These are phyloP conservation scores for Puccinellia tenuiflora DNA, from an alignment of 176 grass and related monocot species.

Conservation along the genomic window DNA sequence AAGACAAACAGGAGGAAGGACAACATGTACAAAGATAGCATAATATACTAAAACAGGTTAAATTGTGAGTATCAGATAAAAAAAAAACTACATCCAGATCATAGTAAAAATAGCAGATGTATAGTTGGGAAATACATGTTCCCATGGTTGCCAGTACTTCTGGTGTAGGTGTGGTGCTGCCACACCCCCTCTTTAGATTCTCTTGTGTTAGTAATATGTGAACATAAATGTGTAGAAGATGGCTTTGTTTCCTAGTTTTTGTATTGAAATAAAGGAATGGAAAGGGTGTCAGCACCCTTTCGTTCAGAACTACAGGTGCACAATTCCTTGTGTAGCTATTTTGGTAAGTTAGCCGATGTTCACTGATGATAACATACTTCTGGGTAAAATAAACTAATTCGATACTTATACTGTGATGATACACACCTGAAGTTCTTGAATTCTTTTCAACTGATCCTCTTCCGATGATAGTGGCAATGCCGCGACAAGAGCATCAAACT, in stretches of 20 bases:
- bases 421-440: constrained; percentile 73
- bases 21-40: background rate
- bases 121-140: background rate
- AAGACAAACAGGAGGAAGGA: background rate
- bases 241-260: background rate
- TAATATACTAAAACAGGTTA: background rate
- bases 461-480: constrained; percentile 78
- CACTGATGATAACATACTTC: background rate
- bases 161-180: background rate
- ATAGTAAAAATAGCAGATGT: background rate
- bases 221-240: background rate
- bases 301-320: background rate
- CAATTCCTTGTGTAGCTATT: background rate
- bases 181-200: background rate
- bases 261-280: background rate
- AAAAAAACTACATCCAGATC: background rate
- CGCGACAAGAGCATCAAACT: constrained; percentile 86
- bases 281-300: no score
- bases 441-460: constrained; percentile 78
- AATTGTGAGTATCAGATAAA: background rate
- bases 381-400: background rate
- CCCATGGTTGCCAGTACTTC: background rate
- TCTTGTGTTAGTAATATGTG: background rate
- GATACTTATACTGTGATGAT: background rate
- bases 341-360: background rate